These are phyloP conservation scores for Tardiomyces blankii DNA, from an alignment of 1,139 yeast species.

Conservation along the genomic window DNA sequence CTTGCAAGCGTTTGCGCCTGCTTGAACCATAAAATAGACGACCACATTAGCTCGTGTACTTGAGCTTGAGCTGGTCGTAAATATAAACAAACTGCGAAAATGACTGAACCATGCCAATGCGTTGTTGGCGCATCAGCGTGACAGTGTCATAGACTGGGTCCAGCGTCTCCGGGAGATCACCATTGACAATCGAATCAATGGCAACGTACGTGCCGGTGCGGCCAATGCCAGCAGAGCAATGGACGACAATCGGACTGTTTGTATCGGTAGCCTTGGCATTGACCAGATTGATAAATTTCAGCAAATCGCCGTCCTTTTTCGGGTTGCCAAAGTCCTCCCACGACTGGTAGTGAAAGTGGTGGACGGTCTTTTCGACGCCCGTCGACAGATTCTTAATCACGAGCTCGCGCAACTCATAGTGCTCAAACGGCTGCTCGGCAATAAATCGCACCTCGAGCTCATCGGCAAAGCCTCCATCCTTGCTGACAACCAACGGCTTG, in stretches of 20 bases:
- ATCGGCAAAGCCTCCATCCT: constrained; percentile 7
- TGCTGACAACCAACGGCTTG: constrained; percentile 2
- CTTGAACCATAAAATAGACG: no score
- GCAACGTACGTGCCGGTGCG: constrained; percentile 73
- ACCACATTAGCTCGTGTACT: background rate
- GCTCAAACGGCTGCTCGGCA: constrained; percentile 8
- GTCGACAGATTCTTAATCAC: constrained; percentile 8
- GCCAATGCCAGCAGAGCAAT: constrained; percentile 83
- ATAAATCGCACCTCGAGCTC: constrained; percentile 8
- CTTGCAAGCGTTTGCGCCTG: no score
- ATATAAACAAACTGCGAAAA: constrained; percentile 43
- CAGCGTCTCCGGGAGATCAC: background rate
- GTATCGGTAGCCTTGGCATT: constrained; percentile 18
- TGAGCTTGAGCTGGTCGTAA: constrained; percentile 24
- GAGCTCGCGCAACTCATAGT: constrained; percentile 11
- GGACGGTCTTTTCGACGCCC: constrained; percentile 29
- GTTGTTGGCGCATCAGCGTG: constrained; percentile 35
- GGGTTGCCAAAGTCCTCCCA: constrained; percentile 53
- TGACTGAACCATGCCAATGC: constrained; percentile 65
- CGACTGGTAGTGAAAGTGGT: constrained; percentile 41
- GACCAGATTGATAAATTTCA: constrained; percentile 23
- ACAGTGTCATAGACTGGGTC: constrained; percentile 23
- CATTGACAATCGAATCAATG: constrained; percentile 40
- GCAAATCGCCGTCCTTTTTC: constrained; percentile 27
- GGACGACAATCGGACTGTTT: constrained; percentile 40